phyloP scores from a whole-genome alignment of 495 filamentous ascomycete genomes.

The Neurospora hispaniola region DNA sequence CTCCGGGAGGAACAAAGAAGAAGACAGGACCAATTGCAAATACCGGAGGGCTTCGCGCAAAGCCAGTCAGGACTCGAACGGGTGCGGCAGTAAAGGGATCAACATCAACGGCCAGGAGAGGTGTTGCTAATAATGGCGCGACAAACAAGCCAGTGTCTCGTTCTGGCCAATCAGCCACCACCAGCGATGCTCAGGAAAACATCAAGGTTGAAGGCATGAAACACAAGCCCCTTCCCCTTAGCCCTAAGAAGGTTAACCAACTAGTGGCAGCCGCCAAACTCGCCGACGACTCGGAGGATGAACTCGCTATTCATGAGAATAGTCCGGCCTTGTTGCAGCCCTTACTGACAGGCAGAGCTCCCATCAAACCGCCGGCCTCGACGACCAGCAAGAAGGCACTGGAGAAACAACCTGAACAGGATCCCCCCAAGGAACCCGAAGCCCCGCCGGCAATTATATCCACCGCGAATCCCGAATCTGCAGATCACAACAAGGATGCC shows the following conservation, averaged over 20 bases:
- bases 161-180: neutral
- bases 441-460: slow-evolving; percentile 26
- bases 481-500: slow-evolving; percentile 1
- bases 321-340: slow-evolving; percentile 29
- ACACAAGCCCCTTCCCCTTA: slow-evolving; percentile 27
- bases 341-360: slow-evolving; percentile 31
- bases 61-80: slow-evolving; percentile 28
- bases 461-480: slow-evolving; percentile 20
- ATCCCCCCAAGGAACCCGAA: neutral
- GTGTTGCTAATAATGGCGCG: neutral
- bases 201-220: slow-evolving; percentile 15
- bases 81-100: neutral
- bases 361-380: slow-evolving; percentile 23
- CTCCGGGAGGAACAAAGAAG: slow-evolving; percentile 14
- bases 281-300: slow-evolving; percentile 35
- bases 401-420: neutral
- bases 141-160: neutral
- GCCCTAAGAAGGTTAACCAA: slow-evolving; percentile 49
- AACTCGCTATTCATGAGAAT: slow-evolving; percentile 42
- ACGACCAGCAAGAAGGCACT: slow-evolving; percentile 10
- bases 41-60: slow-evolving; percentile 31
- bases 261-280: slow-evolving; percentile 21
- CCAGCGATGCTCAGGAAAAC: slow-evolving; percentile 10
- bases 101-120: neutral
- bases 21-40: slow-evolving; percentile 18